Base-by-base conservation (phyloP, 1,284 basidiomycete species). In the Gymnopus androsaceus region DNA sequence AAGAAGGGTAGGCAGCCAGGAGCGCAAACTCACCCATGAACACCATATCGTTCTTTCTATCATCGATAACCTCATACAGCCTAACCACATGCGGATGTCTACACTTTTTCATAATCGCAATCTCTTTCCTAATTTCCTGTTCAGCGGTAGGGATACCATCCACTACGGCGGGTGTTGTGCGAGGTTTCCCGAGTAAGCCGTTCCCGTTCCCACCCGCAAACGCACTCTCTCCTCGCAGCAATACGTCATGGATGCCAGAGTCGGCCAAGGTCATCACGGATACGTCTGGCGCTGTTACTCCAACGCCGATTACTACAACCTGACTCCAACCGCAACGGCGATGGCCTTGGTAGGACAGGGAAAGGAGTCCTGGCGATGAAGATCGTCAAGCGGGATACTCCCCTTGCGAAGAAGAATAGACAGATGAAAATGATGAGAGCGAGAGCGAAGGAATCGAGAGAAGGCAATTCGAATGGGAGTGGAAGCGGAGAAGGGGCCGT, bases 51-150 rank as follows among this genome's bases (percentile, higher is more conserved):
- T 85, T 86, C 59, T 91, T 82, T 23, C 88, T 85, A 72, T 98
- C 96, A 71, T 99, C 95, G 64, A 99, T 97, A 67, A 98, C 95
- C 71, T 98, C 95, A 66, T 89, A 86, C 59, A 99, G 81, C 60
- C 88, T 82, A 4, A 99, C 96, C 56, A 99, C 88, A 68, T 99
- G 90, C 0, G 90, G 87, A 69, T 99, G 95, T 58, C 87, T 79
- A 67, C 92, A 88, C 68, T 97, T 95, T 76, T 98, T 98, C 90
- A 99, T 95, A 70, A 99, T 96, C 4, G 95, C 96, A 60, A 99
- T 98, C 74, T 99, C 95, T n/a, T 87, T 86, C 64, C 84, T 80
- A 63, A 94, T 90, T 75, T 91, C 91, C 63, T 85, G 80, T 67
- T 94, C 91, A 45, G 88, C 90, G 36, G 84, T 88, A 55, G 80